Evolutionary conservation across 305 asterid genomes (phyloP).

Genomic region (Nicotiana rustica): DNA sequence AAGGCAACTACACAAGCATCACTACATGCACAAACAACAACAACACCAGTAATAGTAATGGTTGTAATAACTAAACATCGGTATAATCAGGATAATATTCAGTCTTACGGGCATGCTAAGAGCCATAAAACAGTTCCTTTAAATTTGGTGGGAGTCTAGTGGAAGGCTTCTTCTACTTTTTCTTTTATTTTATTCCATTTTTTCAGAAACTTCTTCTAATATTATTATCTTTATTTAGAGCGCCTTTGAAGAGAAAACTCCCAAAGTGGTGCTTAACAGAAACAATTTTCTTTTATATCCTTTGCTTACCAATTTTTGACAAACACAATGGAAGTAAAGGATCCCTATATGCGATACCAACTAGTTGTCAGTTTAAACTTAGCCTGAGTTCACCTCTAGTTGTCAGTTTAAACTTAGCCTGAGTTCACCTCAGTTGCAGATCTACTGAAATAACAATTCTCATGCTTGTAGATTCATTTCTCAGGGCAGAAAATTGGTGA

Average conservation of each 20-base stretch:
- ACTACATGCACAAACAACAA: not conserved
- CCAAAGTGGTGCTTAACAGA: not conserved
- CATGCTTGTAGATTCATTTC: slow-evolving; percentile 7
- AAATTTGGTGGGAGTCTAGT: not conserved
- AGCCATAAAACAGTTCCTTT: not conserved
- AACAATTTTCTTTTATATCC: not conserved
- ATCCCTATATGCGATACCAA: slow-evolving; percentile 6
- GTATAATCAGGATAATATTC: slow-evolving; percentile 1
- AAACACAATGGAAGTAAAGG: slow-evolving; percentile 12
- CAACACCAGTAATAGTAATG: not conserved
- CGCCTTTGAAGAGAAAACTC: slow-evolving; percentile 16
- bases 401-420: not conserved
- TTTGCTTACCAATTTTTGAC: not conserved
- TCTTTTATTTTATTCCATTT: not conserved
- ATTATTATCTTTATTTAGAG: not conserved
- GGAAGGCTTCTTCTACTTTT: not conserved
- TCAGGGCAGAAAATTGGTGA: not conserved
- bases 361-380: not conserved
- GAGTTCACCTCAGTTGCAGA: not conserved
- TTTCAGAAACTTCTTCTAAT: slow-evolving; percentile 3
- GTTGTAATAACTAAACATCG: not conserved
- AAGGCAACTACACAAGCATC: slow-evolving; percentile 25
- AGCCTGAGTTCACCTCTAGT: not conserved
- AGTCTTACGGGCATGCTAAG: slow-evolving; percentile 7
- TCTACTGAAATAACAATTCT: not conserved